Base-by-base conservation (phyloP, 1,139 yeast genomes). In the Hanseniaspora sp. region DNA sequence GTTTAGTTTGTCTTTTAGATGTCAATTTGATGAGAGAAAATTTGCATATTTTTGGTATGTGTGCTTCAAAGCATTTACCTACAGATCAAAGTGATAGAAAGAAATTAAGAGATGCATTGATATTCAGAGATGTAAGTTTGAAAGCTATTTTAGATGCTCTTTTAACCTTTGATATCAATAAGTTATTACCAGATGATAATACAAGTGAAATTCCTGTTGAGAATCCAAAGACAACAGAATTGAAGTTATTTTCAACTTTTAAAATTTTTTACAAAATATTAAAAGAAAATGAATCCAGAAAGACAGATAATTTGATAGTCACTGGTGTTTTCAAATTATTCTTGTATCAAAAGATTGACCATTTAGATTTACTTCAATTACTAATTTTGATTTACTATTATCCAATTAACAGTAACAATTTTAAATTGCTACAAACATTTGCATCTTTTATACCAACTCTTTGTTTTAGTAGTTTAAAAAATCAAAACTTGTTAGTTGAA, bases 391-490 rank as follows among this genome's bases (percentile, higher is more conserved):
- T 85, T 1, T 90, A 87, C 63, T 88, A 86, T 68, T 82, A 84
- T 56, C 87, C 90, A 0, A 67, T 71, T 2, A 82, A 83, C 51
- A 68, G 77, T 5, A 68, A 71, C 13, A 87, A 88, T 61, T 82
- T 79, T 57, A 79, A 81, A 17, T 71, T 90, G 58, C 76, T 83
- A 55, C 97, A 92, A 68, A 84, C 86, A 1, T 77, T 90, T 57
- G 80, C 95, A 11, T 88, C 86, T 64, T 88, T 96, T 64, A 74
- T 92, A 40, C 97, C 97, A 0, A 95, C 86, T 0, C 88, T 86
- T 65, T 83, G 95, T 38, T 86, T 80, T 64, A 85, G 96, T 42
- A 90, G 84, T 60, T 71, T 75, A 1, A 73, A 72, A 31, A 95
- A 88, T 66, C 96, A 88, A 66, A 74, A 75, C 51, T 74, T 82